These are phyloP conservation scores for Arbutus unedo DNA, from an alignment of 148 eudicot species.

Conservation along the genomic window DNA sequence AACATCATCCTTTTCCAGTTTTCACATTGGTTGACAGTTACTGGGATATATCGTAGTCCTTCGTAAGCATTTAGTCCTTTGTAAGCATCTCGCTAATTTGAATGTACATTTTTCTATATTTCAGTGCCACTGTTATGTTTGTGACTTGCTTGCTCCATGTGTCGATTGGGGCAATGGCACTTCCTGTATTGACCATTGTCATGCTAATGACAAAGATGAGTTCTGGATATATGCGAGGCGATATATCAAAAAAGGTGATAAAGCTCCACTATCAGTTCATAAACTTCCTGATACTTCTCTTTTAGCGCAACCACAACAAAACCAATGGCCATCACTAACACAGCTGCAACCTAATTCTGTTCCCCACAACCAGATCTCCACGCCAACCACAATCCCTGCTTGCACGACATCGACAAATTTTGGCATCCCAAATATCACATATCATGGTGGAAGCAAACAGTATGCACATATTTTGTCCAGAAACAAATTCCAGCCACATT, in stretches of 20 bases:
- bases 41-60: neutral
- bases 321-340: slow-evolving; percentile 21
- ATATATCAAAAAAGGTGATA: slow-evolving; percentile 30
- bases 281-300: slow-evolving; percentile 22
- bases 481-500: slow-evolving; percentile 35
- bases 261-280: slow-evolving; percentile 28
- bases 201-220: slow-evolving; percentile 66
- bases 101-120: slow-evolving; percentile 17
- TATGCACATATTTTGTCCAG: slow-evolving; percentile 25
- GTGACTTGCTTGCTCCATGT: slow-evolving; percentile 90
- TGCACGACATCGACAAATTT: slow-evolving; percentile 20
- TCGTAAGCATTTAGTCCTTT: neutral
- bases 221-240: slow-evolving; percentile 59
- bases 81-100: too few species aligned
- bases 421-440: slow-evolving; percentile 32
- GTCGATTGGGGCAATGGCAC: slow-evolving; percentile 61
- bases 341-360: neutral
- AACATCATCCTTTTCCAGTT: slow-evolving; percentile 12
- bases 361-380: slow-evolving; percentile 9
- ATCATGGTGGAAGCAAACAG: slow-evolving; percentile 31
- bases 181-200: slow-evolving; percentile 62
- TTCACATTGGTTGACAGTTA: neutral
- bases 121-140: slow-evolving; percentile 98
- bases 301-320: slow-evolving; percentile 9
- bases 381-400: slow-evolving; percentile 19